These are phyloP conservation scores for Gamsiella multidivaricata DNA, from an alignment of 192 early-diverging fungal species.

Conservation along the genomic window DNA sequence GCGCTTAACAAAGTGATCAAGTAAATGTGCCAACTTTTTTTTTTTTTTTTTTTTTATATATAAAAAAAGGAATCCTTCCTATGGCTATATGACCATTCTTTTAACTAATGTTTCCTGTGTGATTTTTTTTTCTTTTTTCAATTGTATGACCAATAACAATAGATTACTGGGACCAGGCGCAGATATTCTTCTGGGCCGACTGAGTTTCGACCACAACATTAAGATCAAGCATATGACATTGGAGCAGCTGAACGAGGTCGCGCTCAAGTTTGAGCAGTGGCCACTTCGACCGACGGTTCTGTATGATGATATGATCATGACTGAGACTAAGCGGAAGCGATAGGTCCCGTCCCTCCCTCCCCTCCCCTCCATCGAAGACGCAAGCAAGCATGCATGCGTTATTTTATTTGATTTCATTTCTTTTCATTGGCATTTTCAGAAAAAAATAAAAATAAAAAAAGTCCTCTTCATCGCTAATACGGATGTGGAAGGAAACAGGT, in stretches of 20 bases:
- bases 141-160: background rate
- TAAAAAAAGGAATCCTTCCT: too few relatives aligned
- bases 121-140: background rate
- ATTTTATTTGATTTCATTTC: too few relatives aligned
- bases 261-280: constrained; percentile 66
- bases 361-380: too few relatives aligned
- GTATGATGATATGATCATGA: constrained; percentile 59
- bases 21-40: constrained; percentile 6
- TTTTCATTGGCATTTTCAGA: too few relatives aligned
- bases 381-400: background rate
- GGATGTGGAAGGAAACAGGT: too few relatives aligned
- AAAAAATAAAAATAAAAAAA: too few relatives aligned
- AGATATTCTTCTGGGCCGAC: constrained; percentile 58
- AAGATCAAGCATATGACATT: constrained; percentile 56
- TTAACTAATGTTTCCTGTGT: background rate
- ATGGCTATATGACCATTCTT: too few relatives aligned
- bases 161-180: constrained; percentile 65
- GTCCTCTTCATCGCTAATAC: too few relatives aligned
- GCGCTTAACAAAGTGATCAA: constrained; percentile 42
- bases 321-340: constrained; percentile 28
- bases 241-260: constrained; percentile 61
- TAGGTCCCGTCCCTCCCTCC: background rate
- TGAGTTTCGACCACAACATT: constrained; percentile 57
- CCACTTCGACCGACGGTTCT: constrained; percentile 59
- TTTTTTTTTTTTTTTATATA: background rate